Percentiles rank a stretch among this genome's conserved stretches.
These are phyloP conservation scores for Tetraselmis striata DNA, from an alignment of 139 green algal genomes.

Conservation along the genomic window DNA sequence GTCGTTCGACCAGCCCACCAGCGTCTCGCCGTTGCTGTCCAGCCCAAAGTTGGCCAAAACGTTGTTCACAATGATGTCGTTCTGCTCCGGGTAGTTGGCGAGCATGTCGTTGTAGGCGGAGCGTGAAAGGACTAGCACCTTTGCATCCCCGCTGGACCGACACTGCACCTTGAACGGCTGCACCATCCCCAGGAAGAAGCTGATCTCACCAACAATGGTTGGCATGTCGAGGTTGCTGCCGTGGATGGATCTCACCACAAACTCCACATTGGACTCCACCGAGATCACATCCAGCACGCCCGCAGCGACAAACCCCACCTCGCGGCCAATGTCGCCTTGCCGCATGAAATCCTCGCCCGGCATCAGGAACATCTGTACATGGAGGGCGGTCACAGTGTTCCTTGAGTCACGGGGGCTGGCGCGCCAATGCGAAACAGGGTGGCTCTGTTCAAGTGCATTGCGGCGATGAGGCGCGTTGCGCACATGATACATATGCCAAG, in stretches of 20 bases:
- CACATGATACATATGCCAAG: too few species aligned
- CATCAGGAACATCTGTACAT: constrained; percentile 39
- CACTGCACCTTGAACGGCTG: constrained; percentile 19
- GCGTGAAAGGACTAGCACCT: constrained; percentile 23
- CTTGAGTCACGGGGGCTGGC: too few species aligned
- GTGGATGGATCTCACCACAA: not conserved
- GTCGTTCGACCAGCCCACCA: not conserved
- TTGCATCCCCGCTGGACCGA: constrained; percentile 23
- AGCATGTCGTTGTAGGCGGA: constrained; percentile 32
- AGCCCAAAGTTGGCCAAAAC: constrained; percentile 23
- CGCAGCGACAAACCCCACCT: constrained; percentile 26
- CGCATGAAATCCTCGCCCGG: constrained; percentile 21
- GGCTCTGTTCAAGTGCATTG: too few species aligned
- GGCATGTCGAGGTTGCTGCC: constrained; percentile 14
- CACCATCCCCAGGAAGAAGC: constrained; percentile 35
- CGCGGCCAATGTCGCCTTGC: constrained; percentile 25
- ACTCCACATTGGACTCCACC: constrained; percentile 10
- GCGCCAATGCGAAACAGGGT: too few species aligned
- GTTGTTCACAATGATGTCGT: constrained; percentile 34
- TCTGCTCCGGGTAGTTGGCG: constrained; percentile 29
- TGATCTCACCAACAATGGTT: constrained; percentile 17
- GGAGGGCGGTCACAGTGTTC: too few species aligned
- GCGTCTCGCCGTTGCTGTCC: constrained; percentile 24
- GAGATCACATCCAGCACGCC: constrained; percentile 24
- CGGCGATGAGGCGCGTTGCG: too few species aligned